phyloP scores from a whole-genome alignment of 805 yeast genomes.

The Alloascoidea africana region DNA sequence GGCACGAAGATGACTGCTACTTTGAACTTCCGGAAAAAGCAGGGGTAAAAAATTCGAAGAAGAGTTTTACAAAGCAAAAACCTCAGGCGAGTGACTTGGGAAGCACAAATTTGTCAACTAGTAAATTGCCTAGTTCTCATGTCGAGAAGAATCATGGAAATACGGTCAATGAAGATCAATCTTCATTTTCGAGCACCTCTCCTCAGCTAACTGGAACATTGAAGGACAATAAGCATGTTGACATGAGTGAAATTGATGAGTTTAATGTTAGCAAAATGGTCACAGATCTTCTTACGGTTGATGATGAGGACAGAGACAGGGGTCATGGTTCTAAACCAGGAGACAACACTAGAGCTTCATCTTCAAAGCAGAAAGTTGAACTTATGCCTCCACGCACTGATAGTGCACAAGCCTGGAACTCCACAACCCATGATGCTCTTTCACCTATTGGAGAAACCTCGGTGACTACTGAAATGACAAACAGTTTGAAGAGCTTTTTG shows the following conservation, averaged over 20 bases:
- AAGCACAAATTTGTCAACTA: neutral
- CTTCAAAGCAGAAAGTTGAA: neutral
- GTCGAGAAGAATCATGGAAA: neutral
- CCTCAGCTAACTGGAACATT: neutral
- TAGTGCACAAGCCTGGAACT: no score
- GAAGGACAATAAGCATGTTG: neutral
- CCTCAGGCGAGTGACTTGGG: neutral
- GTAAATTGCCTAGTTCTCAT: neutral
- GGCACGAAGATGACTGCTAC: conserved; percentile 7
- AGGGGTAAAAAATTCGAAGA: neutral
- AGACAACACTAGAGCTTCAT: neutral
- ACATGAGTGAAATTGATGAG: neutral
- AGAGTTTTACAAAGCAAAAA: neutral
- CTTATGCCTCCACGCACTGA: no score
- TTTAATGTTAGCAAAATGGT: neutral
- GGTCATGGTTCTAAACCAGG: neutral
- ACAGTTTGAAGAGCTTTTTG: no score
- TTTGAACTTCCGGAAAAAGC: neutral
- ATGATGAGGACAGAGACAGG: neutral
- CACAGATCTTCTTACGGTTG: neutral
- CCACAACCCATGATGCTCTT: no score
- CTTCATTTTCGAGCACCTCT: neutral
- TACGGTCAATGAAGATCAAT: neutral
- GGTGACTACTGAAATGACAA: no score
- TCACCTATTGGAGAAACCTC: no score